Evolutionary conservation across 139 green algal species (phyloP).

Genomic region (Chlamydomonas eustigma): DNA sequence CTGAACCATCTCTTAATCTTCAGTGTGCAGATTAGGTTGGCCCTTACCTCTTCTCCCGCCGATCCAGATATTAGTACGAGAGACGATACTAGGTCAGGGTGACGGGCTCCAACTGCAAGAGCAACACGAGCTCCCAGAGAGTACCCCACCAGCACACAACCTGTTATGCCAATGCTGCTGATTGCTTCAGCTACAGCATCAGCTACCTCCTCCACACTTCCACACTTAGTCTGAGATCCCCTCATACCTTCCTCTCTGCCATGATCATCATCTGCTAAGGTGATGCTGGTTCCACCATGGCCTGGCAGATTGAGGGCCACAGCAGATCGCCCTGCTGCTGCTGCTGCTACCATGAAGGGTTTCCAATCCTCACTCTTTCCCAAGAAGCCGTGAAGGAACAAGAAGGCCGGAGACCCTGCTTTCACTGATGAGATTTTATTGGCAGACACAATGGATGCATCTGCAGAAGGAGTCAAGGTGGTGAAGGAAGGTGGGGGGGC

Average conservation of each 20-base stretch:
- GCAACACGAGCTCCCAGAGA: slow-evolving; percentile 75
- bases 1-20: too few species aligned
- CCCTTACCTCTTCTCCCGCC: slow-evolving; percentile 36
- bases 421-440: too few species aligned
- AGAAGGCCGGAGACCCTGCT: slow-evolving; percentile 17
- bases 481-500: too few species aligned
- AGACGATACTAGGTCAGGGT: slow-evolving; percentile 8
- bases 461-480: too few species aligned
- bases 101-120: slow-evolving; percentile 33
- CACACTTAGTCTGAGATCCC: slow-evolving; percentile 14
- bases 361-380: slow-evolving; percentile 65
- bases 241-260: too few species aligned
- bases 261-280: too few species aligned
- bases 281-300: neutral
- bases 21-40: too few species aligned
- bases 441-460: too few species aligned
- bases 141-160: slow-evolving; percentile 70
- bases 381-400: slow-evolving; percentile 89
- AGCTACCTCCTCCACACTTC: slow-evolving; percentile 38
- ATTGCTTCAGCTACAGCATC: slow-evolving; percentile 28
- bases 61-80: slow-evolving; percentile 59
- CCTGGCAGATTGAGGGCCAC: slow-evolving; percentile 40
- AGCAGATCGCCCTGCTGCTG: slow-evolving; percentile 38
- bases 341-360: slow-evolving; percentile 55
- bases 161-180: slow-evolving; percentile 20